Conservation (phyloP, 1,284 basidiomycete genomes). For the Golubevia pallescens region DNA sequence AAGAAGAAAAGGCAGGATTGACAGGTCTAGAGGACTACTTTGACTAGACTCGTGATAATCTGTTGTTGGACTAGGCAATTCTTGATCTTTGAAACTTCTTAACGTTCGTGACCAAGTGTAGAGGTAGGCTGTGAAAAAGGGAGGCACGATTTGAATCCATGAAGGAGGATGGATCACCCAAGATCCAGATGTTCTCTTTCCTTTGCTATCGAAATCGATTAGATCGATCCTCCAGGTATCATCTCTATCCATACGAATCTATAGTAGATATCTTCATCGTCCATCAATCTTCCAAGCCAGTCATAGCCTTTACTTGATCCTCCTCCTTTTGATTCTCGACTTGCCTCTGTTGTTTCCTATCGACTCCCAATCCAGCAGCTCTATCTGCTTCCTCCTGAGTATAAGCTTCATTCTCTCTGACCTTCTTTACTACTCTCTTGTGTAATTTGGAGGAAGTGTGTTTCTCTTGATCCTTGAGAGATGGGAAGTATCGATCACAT, state of each 20-base stretch:
- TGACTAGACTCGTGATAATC: too few species aligned
- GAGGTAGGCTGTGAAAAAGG: too few species aligned
- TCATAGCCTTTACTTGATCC: conserved; percentile 11
- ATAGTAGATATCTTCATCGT: not conserved
- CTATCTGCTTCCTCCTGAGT: conserved; percentile 53
- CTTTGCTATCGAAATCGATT: too few species aligned
- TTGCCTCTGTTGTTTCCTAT: conserved; percentile 51
- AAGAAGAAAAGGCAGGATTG: not conserved
- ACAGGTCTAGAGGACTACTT: too few species aligned
- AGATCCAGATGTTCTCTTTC: conserved; percentile 6
- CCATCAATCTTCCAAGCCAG: conserved; percentile 1
- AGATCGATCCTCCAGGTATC: not conserved
- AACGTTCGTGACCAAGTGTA: too few species aligned
- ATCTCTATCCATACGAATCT: conserved; percentile 13
- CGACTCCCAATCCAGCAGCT: conserved; percentile 54
- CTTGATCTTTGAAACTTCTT: too few species aligned
- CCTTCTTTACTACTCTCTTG: conserved; percentile 55
- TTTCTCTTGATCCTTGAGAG: conserved; percentile 43
- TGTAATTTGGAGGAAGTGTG: conserved; percentile 56
- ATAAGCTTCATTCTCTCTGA: conserved; percentile 53
- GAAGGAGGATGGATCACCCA: conserved; percentile 12
- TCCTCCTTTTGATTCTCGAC: conserved; percentile 14
- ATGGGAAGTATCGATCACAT: conserved; percentile 60
- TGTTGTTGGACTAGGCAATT: too few species aligned
- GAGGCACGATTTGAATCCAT: conserved; percentile 24